Evolutionary conservation across 116 monocot genomes (phyloP), one percentile per base, ranked within the genome.

Genomic region (Cymodocea nodosa): DNA sequence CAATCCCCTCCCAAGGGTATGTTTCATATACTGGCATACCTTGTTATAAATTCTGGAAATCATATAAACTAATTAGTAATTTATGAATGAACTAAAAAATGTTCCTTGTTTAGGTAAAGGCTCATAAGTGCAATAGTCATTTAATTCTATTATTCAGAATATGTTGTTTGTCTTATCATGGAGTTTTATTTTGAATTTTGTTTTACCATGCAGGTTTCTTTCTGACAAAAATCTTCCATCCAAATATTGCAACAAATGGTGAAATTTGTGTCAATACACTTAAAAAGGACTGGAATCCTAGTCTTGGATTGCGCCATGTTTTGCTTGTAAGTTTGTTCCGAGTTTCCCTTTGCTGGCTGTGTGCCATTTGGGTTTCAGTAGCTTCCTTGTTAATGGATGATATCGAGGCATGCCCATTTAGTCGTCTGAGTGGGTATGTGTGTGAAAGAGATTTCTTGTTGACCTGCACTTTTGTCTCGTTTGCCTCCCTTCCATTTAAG

Each of bases 231-330:
- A 88, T 88, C 23, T 84, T 82, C 64, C 88, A 84, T 68, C 88
- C 88, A 18, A 84, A 84, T 63, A 88, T 84, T 62, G 71, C 88
- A 39, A 77, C 81, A 40, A 82, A 77, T 67, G 84, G 84, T 57
- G 82, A 88, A 60, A 84, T 84, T 52, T 88, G 88, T 75, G 82
- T 88, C 36, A 88, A 88, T 76, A 84, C 84, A 20, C 68, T 88
- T 52, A 88, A 88, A 53, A 88, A 84, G 75, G 82, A 88, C 59
- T 88, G 88, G 88, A 88, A 79, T 71, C 84, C 88, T 35, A 75
- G 73, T 55, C 74, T 79, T 63, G 88, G 84, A 23, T 76, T 87
- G 63, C 59, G 74, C 35, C 84, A 87, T 75, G 72, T 87, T 63
- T 70, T 87, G 53, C 69, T 87, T 64, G 87, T 87, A 81, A 81